A percentile compares a stretch with the other conserved stretches of the same genome.
phyloP scores from a whole-genome alignment of 2,329 filamentous ascomycete species.

The Massarina eburnea region DNA sequence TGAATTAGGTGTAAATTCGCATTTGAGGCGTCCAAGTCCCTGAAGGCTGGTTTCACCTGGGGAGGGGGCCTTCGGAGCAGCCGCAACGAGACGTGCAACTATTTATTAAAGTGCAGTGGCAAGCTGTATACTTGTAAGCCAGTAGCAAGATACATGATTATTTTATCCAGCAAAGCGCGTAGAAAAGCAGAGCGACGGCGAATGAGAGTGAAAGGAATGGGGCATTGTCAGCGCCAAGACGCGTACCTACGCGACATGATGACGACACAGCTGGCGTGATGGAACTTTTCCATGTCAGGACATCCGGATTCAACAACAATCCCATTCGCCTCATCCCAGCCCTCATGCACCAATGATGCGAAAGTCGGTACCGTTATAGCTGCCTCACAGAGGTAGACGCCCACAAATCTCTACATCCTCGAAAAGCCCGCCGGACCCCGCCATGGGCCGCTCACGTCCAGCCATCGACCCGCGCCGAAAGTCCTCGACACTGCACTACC shows the following conservation, averaged over 20 bases:
- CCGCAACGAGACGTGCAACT: too few relatives aligned
- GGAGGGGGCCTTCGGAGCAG: too few relatives aligned
- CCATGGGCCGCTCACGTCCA: conserved; percentile 38
- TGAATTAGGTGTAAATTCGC: too few relatives aligned
- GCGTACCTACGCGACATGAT: conserved; percentile 1
- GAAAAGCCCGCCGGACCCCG: conserved; percentile 11
- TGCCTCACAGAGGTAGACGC: conserved; percentile 24
- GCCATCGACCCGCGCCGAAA: conserved; percentile 44
- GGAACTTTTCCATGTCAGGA: conserved; percentile 4
- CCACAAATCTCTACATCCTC: conserved; percentile 9
- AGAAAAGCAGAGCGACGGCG: neutral
- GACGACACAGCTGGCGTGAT: conserved; percentile 5
- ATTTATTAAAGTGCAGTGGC: too few relatives aligned
- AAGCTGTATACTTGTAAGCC: too few relatives aligned
- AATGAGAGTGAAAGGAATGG: neutral
- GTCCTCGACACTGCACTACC: conserved; percentile 67
- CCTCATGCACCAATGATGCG: neutral
- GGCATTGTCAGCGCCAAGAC: neutral
- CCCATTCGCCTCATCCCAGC: neutral
- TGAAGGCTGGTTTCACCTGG: too few relatives aligned
- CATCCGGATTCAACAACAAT: conserved; percentile 2
- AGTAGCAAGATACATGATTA: too few relatives aligned
- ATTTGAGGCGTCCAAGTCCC: too few relatives aligned
- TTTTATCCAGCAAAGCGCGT: too few relatives aligned
- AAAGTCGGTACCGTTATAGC: neutral